Conservation (phyloP, 768 basidiomycete species). For the Heimioporus sp. region DNA sequence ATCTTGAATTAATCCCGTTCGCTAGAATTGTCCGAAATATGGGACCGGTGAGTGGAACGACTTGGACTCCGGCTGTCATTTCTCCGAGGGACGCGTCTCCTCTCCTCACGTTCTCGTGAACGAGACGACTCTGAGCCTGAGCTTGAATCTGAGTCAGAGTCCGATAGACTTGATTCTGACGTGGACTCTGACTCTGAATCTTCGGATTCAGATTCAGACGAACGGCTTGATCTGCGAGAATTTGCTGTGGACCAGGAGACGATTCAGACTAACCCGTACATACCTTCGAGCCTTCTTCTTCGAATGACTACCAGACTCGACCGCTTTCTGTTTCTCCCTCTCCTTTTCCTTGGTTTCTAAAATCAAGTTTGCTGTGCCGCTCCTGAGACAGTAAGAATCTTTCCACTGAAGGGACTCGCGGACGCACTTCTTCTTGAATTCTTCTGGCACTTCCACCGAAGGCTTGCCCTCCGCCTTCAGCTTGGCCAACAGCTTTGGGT, state of each 20-base stretch:
- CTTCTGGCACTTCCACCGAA: conserved; percentile 83
- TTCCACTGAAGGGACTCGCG: background rate
- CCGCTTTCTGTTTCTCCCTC: conserved; percentile 42
- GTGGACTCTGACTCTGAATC: conserved; percentile 28
- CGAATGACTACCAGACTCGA: conserved; percentile 28
- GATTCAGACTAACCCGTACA: conserved; percentile 26
- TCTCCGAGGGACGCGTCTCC: conserved; percentile 37
- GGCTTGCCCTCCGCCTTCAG: conserved; percentile 70
- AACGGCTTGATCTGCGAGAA: conserved; percentile 32
- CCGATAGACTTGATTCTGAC: conserved; percentile 47
- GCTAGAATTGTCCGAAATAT: conserved; percentile 13
- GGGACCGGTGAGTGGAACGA: conserved; percentile 22
- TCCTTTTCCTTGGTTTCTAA: conserved; percentile 81
- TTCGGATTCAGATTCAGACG: conserved; percentile 23
- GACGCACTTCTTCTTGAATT: conserved; percentile 79
- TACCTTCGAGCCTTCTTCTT: conserved; percentile 40
- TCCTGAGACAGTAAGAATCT: conserved; percentile 37
- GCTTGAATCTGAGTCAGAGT: conserved; percentile 37
- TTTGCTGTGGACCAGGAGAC: background rate
- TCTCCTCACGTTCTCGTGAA: conserved; percentile 40
- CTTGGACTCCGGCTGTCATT: conserved; percentile 19
- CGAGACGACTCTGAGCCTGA: conserved; percentile 48
- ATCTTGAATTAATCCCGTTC: conserved; percentile 12
- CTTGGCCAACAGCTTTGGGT: conserved; percentile 66
- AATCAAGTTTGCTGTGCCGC: conserved; percentile 82